Evolutionary conservation across 257 asterid species (phyloP).

Genomic region (Solanum habrochaites): DNA sequence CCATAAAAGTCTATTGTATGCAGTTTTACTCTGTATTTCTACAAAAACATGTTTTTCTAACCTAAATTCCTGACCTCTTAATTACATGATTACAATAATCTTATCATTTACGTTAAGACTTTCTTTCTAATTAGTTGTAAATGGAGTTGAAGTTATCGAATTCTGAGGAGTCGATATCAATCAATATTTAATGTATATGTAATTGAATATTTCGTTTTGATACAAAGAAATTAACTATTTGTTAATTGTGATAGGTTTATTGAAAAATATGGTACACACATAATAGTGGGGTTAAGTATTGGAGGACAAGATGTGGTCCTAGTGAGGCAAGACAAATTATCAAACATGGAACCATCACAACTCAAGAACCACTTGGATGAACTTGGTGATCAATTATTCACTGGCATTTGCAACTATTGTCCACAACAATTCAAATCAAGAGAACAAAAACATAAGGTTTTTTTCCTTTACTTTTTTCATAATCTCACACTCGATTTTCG

Average conservation of each 20-base stretch:
- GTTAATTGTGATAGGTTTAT: conserved; percentile 58
- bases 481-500: background rate
- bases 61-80: background rate
- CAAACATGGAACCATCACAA: conserved; percentile 62
- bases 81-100: background rate
- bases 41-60: background rate
- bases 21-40: background rate
- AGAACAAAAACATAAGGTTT: conserved; percentile 43
- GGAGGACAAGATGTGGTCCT: conserved; percentile 87
- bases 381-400: conserved; percentile 75
- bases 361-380: conserved; percentile 62
- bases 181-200: background rate
- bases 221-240: background rate
- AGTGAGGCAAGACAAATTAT: conserved; percentile 64
- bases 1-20: too few species aligned
- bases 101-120: background rate
- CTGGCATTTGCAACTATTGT: conserved; percentile 54
- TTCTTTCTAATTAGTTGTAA: background rate
- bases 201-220: background rate
- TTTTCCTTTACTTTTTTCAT: background rate
- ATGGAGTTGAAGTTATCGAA: background rate
- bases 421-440: conserved; percentile 41
- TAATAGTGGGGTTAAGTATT: conserved; percentile 75
- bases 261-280: conserved; percentile 87
- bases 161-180: background rate